A percentile compares a stretch with the other conserved stretches of the same genome.
Conservation (phyloP, 805 yeast genomes). For the Aciculoconidium aculeatum region DNA sequence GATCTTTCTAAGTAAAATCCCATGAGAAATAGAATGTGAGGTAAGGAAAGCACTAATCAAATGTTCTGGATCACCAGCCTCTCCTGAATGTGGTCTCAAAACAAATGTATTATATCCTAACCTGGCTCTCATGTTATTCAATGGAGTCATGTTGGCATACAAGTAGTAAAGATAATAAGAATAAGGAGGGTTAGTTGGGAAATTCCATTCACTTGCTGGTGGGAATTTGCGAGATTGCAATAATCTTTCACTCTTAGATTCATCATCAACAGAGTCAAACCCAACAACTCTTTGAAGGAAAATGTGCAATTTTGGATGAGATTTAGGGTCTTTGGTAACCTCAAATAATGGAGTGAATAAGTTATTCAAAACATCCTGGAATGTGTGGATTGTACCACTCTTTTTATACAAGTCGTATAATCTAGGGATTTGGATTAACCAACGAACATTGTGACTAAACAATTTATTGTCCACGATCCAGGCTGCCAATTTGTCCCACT, state of each 20-base stretch:
- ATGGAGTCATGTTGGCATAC: slow-evolving; percentile 77
- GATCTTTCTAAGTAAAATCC: slow-evolving; percentile 84
- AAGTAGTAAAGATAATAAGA: slow-evolving; percentile 89
- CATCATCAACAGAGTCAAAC: slow-evolving; percentile 97
- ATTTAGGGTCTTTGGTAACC: slow-evolving; percentile 75
- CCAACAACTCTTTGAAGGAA: slow-evolving; percentile 94
- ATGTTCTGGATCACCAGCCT: slow-evolving; percentile 99
- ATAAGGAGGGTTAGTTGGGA: slow-evolving; percentile 87
- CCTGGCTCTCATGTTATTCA: slow-evolving; percentile 75
- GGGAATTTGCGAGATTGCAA: slow-evolving; percentile 74
- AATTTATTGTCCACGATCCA: slow-evolving; percentile 95
- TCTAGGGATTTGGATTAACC: slow-evolving; percentile 95
- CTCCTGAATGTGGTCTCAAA: slow-evolving; percentile 98
- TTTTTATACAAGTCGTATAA: slow-evolving; percentile 84
- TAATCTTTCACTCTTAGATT: slow-evolving; percentile 83
- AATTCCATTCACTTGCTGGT: slow-evolving; percentile 77
- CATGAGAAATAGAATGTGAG: slow-evolving; percentile 92
- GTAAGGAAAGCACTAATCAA: slow-evolving; percentile 82
- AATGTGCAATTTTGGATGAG: slow-evolving; percentile 86
- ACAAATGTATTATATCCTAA: slow-evolving; percentile 84
- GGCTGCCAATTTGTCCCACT: slow-evolving; percentile 92
- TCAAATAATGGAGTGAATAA: slow-evolving; percentile 86
- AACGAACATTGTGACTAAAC: slow-evolving; percentile 88
- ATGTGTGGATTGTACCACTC: slow-evolving; percentile 60
- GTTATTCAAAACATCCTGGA: slow-evolving; percentile 73